Base-by-base conservation (phyloP, 345 rosid species). In the Mangifera indica region DNA sequence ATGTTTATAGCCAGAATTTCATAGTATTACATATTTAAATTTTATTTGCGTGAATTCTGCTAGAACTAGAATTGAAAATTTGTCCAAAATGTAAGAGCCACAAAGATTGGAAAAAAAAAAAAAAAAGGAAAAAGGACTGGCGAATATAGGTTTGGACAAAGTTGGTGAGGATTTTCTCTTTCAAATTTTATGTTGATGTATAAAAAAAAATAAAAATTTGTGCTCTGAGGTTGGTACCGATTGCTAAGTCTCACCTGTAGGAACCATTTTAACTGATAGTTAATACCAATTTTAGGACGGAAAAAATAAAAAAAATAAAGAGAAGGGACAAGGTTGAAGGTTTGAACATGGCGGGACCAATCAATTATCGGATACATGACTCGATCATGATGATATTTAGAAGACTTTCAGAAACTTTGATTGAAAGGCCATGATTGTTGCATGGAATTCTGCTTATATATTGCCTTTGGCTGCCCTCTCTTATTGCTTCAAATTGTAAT, bases 371-470 rank as follows among this genome's bases (percentile, higher is more conserved):
- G 87, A 83, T 83, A 89, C 85, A 91, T 92, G 85, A 87, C 89
- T 76, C 88, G 66, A 77, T 69, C 93, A 93, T 91, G 80, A 93
- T 91, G 83, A 87, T 70, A 76, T 64, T 77, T 81, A 60, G 87
- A 82, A 85, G 90, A 77, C 77, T 79, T 83, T 77, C n/a, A 79
- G 79, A 78, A 85, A 71, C n/a, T n/a, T 83, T 86, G 96, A 89
- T 82, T 82, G 87, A 77, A 81, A 73, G 60, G 92, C 89, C 84
- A 93, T 93, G 82, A 93, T 93, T 85, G 70, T 82, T 87, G 88
- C 97, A 89, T 91, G 93, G 98, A 93, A 91, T 88, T 93, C 95
- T 83, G 84, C 80, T 57, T 67, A 76, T 67, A 76, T 72, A 57
- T 71, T 63, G 75, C 83, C 80, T 74, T 65, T 70, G 70, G 60